Evolutionary conservation across 108 stramenopile species (phyloP).

Genomic region (Schizochytrium sp.): DNA sequence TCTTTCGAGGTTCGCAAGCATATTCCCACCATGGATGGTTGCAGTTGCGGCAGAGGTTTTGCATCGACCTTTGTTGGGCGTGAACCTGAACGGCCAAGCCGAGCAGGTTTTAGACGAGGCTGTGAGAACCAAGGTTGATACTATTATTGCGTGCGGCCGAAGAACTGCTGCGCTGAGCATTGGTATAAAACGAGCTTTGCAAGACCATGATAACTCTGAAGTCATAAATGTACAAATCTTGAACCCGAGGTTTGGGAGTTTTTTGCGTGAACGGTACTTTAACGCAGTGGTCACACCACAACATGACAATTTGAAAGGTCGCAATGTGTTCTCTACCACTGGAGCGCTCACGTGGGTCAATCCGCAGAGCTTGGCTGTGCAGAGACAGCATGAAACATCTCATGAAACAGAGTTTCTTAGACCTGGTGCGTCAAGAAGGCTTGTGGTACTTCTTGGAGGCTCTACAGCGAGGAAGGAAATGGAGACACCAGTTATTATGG

Average conservation of each 20-base stretch:
- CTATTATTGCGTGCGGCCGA: slow-evolving; percentile 17
- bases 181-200: not conserved
- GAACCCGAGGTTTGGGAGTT: not conserved
- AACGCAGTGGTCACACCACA: slow-evolving; percentile 36
- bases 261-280: not conserved
- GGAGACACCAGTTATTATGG: not conserved
- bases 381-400: not conserved
- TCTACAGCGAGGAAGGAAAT: slow-evolving; percentile 30
- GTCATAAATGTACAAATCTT: slow-evolving; percentile 35
- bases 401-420: not conserved
- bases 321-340: not conserved
- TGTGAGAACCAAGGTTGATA: not conserved
- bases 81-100: not conserved
- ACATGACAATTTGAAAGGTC: not conserved
- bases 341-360: slow-evolving; percentile 48
- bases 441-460: slow-evolving; percentile 33
- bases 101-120: not conserved
- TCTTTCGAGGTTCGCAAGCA: too few relatives aligned
- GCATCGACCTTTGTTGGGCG: not conserved
- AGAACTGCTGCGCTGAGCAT: slow-evolving; percentile 12
- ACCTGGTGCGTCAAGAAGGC: not conserved
- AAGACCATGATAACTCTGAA: too few relatives aligned
- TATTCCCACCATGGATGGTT: not conserved
- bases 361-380: not conserved
- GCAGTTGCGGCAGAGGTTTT: not conserved